Base-by-base conservation (phyloP, 306 rosid species). In the Corylus americana region DNA sequence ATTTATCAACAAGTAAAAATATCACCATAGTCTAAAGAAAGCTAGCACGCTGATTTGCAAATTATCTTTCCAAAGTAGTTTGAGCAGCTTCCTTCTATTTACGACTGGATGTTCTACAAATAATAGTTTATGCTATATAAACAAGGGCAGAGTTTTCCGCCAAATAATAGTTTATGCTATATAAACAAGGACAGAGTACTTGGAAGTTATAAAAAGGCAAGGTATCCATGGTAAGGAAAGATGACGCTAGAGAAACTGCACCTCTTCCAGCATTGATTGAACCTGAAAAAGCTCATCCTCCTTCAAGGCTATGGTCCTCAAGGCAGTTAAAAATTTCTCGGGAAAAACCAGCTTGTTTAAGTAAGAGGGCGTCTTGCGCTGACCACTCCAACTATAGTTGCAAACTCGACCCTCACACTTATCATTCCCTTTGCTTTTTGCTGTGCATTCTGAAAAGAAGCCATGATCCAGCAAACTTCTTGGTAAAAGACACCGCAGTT, bases 371-470 rank as follows among this genome's bases (percentile, higher is more conserved):
- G 61, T 85, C 84, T 89, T 93, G 74, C 97, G 94, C 71, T 83
- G 88, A 79, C 98, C 99, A 72, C 98, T 93, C 99, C 99, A 95
- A 81, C 99, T 95, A 76, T 92, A 91, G 81, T 83, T 88, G 80
- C 85, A 75, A 77, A 70, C 78, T 81, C 53, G 85, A 58, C 83
- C 77, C 37, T 77, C 83, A 82, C 58, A 39, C 63, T 67, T 74
- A 50, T 81, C 87, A 45, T 82, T 86, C 78, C 76, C 90, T 79
- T 75, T 82, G 12, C 74, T 73, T 55, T 78, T 85, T 82, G 73
- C 79, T 25, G 81, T 37, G 80, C 80, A 76, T 54, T 18, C 31
- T 1, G 91, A 87, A 78, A 89, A 93, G 87, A 90, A 93, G 50
- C 99, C 99, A 78, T 78, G 83, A 82, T 89, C 89, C 85, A 93